Evolutionary conservation across 208 protist species (phyloP), one percentile per base, ranked within the genome.

Genomic region (Novymonas esmeraldas): DNA sequence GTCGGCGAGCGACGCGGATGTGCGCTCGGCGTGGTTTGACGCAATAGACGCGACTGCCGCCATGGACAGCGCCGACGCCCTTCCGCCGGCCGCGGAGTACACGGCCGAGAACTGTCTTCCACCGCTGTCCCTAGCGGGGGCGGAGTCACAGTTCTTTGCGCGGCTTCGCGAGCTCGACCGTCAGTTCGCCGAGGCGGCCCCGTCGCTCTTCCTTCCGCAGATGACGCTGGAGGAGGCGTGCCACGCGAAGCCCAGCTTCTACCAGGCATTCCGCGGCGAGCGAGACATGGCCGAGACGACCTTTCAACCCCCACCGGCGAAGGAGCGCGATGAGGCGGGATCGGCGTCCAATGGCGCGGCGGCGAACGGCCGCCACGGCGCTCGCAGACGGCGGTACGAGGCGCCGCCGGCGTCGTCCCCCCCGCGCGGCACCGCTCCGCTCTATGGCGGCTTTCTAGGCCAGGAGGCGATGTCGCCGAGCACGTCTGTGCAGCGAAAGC

Each of bases 221-320:
- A 85, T 90, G 65, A 87, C 78, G 6, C n/a, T 76, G 20, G 78
- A 85, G 55, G 89, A 95, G 76, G 73, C 82, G 16, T 87, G 67
- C 51, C 83, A 86, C 56, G 67, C 79, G 5, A 75, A 81, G 74
- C 83, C 83, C 18, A 66, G 69, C 51, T 76, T 50, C 33, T 82
- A 66, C 64, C 70, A 74, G 28, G 70, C 66, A 46, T 88, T 71
- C 48, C 70, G 57, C 39, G 78, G 64, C 26, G 73, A 72, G 66
- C 75, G 50, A 1, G 56, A 65, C 66, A 57, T 72, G 36, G 41
- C 45, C 13, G 67, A 81, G 63, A 73, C 58, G 39, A 58, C 11
- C 20, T 78, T 78, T 44, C 34, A 63, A 14, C 69, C 69, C 6
- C 42, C 39, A n/a, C 54, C 36, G 41, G 6, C 45, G 60, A 60